Percentiles rank a stretch among this genome's conserved stretches.
Conservation (phyloP, 2,329 filamentous ascomycete species). For the Ilyonectria sp. region DNA sequence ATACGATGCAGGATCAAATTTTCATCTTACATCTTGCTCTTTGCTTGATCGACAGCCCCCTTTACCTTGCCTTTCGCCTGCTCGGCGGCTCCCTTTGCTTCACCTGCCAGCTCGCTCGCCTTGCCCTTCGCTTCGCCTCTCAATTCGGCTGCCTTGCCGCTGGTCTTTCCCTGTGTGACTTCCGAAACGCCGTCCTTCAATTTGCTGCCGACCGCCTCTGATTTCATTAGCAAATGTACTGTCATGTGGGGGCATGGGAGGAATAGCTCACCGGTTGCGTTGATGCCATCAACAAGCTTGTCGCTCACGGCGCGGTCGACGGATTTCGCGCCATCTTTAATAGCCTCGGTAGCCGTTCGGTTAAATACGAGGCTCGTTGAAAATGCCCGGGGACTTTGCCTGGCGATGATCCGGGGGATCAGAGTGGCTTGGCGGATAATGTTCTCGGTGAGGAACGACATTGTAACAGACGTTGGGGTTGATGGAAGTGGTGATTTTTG, state of each 20-base stretch:
- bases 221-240: constrained; percentile 25
- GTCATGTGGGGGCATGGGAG: not conserved
- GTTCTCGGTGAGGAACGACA: constrained; percentile 69
- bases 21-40: constrained; percentile 48
- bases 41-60: constrained; percentile 58
- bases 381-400: constrained; percentile 65
- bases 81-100: constrained; percentile 62
- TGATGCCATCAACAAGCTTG: constrained; percentile 74
- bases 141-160: constrained; percentile 54
- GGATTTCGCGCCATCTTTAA: constrained; percentile 72
- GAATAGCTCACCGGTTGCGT: constrained; percentile 69
- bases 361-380: constrained; percentile 60
- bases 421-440: constrained; percentile 60
- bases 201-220: constrained; percentile 61
- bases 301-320: constrained; percentile 73
- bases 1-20: too few species aligned
- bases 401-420: constrained; percentile 55
- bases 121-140: constrained; percentile 57
- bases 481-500: not conserved
- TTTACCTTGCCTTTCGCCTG: constrained; percentile 59
- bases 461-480: constrained; percentile 47
- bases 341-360: constrained; percentile 67
- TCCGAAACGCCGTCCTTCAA: constrained; percentile 62
- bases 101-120: constrained; percentile 57
- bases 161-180: constrained; percentile 48